Evolutionary conservation across 2,329 filamentous ascomycete genomes (phyloP), one percentile per base, ranked within the genome.

Genomic region (Verticillium nubilum): DNA sequence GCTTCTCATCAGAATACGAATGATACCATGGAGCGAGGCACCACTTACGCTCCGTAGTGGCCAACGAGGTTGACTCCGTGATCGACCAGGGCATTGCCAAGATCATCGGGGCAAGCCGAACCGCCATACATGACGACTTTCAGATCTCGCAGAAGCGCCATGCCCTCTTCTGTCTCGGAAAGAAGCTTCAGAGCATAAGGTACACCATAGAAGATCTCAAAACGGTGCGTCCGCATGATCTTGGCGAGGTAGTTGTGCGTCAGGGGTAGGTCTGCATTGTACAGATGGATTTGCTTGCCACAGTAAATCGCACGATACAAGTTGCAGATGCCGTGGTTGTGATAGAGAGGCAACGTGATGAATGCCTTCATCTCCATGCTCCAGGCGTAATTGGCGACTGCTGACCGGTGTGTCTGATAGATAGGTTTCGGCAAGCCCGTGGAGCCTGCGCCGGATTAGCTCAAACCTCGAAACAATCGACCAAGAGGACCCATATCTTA

Each of bases 341-440:
- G 85, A 60, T 81, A 87, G 2, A 87, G 69, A 0, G 86, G 84
- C 1, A 85, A 70, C 2, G 84, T 82, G 53, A 84, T 75, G 59
- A 87, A 81, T 0, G 77, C 76, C 25, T 74, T 73, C 72, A 83
- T 71, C 12, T 69, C 65, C 63, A 72, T 73, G 17, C 68, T 68
- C 1, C 64, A 64, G 13, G 74, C 69, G 58, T 78, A 82, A 57
- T 82, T 83, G 9, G 74, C 73, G 9, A 86, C 69, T 6, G 76
- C 78, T 13, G 78, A 75, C 10, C 70, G 67, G 58, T 88, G 82
- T 1, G 79, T 83, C 55, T 85, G 80, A 60, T 78, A 84, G 53
- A 88, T 86, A 0, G 85, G 84, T 62, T 88, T 88, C 0, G 86
- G 86, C 0, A 87, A 73, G 0, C 85, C 85, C 0, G 86, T 87